A percentile compares a stretch with the other conserved stretches of the same genome.
phyloP scores from a whole-genome alignment of 306 rosid species.

The Cajanus cajan region DNA sequence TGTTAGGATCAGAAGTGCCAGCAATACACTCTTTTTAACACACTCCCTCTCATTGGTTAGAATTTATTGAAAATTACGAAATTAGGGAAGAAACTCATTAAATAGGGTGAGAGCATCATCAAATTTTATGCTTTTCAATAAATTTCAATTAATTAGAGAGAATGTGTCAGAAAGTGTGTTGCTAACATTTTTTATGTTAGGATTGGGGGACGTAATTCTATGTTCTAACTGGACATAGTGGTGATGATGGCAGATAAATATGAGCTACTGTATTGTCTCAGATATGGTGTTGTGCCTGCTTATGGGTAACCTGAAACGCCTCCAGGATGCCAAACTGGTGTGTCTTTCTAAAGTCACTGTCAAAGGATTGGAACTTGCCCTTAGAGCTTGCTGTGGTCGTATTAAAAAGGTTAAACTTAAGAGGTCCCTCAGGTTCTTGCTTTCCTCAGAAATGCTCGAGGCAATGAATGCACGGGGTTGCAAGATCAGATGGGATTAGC shows the following conservation, averaged over 20 bases:
- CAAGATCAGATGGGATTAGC: slow-evolving; percentile 72
- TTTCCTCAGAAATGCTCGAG: slow-evolving; percentile 49
- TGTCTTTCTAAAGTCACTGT: slow-evolving; percentile 44
- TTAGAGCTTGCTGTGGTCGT: slow-evolving; percentile 48
- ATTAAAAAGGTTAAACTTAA: slow-evolving; percentile 60
- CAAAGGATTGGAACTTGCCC: slow-evolving; percentile 62
- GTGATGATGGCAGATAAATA: slow-evolving; percentile 55
- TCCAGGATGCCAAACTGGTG: slow-evolving; percentile 67
- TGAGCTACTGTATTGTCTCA: slow-evolving; percentile 56
- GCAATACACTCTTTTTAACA: too few relatives aligned
- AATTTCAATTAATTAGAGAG: too few relatives aligned
- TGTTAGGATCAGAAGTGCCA: too few relatives aligned
- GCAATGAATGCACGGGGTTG: slow-evolving; percentile 51
- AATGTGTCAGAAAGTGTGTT: too few relatives aligned
- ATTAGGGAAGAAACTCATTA: too few relatives aligned
- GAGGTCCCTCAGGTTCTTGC: slow-evolving; percentile 44
- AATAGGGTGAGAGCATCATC: too few relatives aligned
- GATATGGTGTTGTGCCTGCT: slow-evolving; percentile 59
- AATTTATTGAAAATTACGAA: too few relatives aligned
- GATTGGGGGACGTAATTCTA: slow-evolving; percentile 20
- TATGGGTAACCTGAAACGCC: slow-evolving; percentile 61
- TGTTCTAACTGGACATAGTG: slow-evolving; percentile 24
- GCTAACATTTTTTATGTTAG: slow-evolving; percentile 2
- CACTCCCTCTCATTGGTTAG: too few relatives aligned
- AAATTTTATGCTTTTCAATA: too few relatives aligned